Evolutionary conservation across 2,329 filamentous ascomycete genomes (phyloP), one percentile per base, ranked within the genome.

Genomic region (Talaromyces sp.): DNA sequence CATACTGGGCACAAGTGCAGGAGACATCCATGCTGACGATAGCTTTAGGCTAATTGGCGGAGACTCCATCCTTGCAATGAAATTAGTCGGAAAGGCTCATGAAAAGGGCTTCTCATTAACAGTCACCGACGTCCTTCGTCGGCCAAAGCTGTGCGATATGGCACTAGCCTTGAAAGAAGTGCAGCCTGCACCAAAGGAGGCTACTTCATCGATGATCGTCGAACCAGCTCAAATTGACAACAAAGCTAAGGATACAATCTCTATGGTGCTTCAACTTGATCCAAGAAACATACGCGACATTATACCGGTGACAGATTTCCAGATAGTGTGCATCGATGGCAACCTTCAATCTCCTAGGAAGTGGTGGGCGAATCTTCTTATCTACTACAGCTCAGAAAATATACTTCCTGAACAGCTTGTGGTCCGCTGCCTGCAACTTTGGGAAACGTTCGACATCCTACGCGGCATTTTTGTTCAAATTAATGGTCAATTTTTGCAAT

Each of bases 1-100:
- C 3, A 59, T 67, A 10, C 61, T 71, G 9, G 62, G 61, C 10
- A 41, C 69, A 17, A 53, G 61, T 1, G 24, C 59, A 5, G 63
- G 63, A 10, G 54, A 63, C 10, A 65, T 69, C 55, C 51, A 64
- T n/a, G 50, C 62, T 3, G 62, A 69, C 24, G 64, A 68, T 26
- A 67, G 65, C 51, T 73, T 73, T 62, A 70, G 73, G 58, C 60
- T 64, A 17, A 57, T 71, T 24, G 70, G 70, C n/a, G 66, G 66
- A 12, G 65, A 68, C 26, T 67, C 66, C 7, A 59, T 68, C 38
- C 27, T 58, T 11, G 66, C 66, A 8, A 68, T 69, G 64, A 61
- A 60, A 54, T 32, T 69, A 10, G 64, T 63, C 11, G 43, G 52
- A n/a, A 43, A 53, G 24, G 60, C 60, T 27, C 26, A 31, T 17